Evolutionary conservation across 2,329 filamentous ascomycete genomes (phyloP), one percentile per base, ranked within the genome.

Genomic region (Ophiocordyceps robertsii): DNA sequence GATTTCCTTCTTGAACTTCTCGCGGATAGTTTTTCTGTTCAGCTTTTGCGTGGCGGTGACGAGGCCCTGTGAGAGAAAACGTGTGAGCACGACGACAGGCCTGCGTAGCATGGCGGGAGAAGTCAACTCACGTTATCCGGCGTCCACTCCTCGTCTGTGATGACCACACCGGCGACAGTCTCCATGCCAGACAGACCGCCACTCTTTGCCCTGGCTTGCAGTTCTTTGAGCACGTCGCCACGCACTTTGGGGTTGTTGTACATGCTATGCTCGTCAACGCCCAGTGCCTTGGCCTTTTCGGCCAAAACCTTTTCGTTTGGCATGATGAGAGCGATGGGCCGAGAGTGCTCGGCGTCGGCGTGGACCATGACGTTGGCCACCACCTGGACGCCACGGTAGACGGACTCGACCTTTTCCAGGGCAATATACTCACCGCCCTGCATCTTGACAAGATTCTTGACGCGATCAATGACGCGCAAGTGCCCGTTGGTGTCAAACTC

Each of bases 401-500:
- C 73, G 3, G 89, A 84, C 67, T 96, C 90, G 46, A 96, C 79
- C 70, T 89, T 95, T 69, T 96, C 90, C 4, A 98, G 75, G 19
- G 90, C 92, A 60, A 96, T 93, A 64, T 96, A 96, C 70, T 96
- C 90, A 52, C 90, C 90, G 46, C 89, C 88, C 50, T 86, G 76
- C 49, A 92, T 89, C 79, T 96, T 96, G 63, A 96, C 85, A 43
- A 96, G 70, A 66, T 96, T 96, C 80, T 96, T 96, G 77, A 95
- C 89, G 53, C 90, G 86, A 63, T 96, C 90, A 57, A 96, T 89
- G 59, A 96, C 82, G 53, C 73, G 77, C 50, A 96, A 65, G 60
- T 94, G 84, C 37, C 90, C 90, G 47, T 82, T 72, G 37, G 68
- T 59, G 61, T 90, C 81, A 55, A 90, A 92, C 60, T 95, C 85